Evolutionary conservation across 306 rosid species (phyloP).

Genomic region (Pterocarpus macrocarpus): DNA sequence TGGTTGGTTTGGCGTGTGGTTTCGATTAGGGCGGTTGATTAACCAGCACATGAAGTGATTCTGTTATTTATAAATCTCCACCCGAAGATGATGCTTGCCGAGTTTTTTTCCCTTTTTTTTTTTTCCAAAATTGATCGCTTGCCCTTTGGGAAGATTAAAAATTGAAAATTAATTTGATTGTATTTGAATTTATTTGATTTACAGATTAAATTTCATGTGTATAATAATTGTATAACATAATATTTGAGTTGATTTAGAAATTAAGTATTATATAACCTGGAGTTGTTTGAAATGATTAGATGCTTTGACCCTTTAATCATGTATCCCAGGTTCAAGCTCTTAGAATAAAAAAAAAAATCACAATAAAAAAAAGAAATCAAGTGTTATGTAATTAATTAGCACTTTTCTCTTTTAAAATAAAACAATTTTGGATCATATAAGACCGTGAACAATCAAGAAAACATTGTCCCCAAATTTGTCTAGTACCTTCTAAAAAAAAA

Average conservation of each 20-base stretch:
- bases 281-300: too few relatives aligned
- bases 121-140: too few relatives aligned
- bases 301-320: too few relatives aligned
- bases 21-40: neutral
- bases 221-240: too few relatives aligned
- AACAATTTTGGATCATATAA: neutral
- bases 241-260: too few relatives aligned
- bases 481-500: neutral
- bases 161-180: too few relatives aligned
- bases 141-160: neutral
- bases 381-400: neutral
- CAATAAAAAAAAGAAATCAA: too few relatives aligned
- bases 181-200: too few relatives aligned
- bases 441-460: neutral
- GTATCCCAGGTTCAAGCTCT: too few relatives aligned
- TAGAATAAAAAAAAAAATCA: too few relatives aligned
- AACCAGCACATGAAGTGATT: neutral
- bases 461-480: neutral
- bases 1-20: neutral
- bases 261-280: too few relatives aligned
- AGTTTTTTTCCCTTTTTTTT: neutral
- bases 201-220: too few relatives aligned
- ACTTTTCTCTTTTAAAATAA: neutral
- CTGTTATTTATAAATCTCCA: conserved; percentile 9
- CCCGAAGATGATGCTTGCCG: neutral